phyloP scores from a whole-genome alignment of 1,284 basidiomycete genomes.

The Malassezia caprae region DNA sequence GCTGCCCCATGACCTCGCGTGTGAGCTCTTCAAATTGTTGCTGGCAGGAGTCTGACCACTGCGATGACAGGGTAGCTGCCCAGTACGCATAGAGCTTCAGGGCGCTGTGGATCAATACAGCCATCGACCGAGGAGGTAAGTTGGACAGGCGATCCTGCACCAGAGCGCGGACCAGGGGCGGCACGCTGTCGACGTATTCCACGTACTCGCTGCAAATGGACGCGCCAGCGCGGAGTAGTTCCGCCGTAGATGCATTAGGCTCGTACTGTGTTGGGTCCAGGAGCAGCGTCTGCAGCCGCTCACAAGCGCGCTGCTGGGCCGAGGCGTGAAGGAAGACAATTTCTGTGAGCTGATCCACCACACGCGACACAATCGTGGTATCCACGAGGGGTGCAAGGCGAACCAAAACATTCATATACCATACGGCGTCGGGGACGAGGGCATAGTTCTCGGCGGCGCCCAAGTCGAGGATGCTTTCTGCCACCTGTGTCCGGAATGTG shows the following conservation, averaged over 20 bases:
- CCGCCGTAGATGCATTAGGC: conserved; percentile 41
- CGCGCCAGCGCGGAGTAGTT: conserved; percentile 79
- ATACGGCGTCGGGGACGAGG: conserved; percentile 83
- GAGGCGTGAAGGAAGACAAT: conserved; percentile 54
- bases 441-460: conserved; percentile 73
- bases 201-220: conserved; percentile 93
- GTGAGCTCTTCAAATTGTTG: conserved; percentile 58
- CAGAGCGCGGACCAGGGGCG: conserved; percentile 53
- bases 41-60: conserved; percentile 69
- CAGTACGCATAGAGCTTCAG: conserved; percentile 79
- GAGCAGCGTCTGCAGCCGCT: conserved; percentile 55
- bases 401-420: conserved; percentile 69
- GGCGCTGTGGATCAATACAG: conserved; percentile 58
- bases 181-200: conserved; percentile 38
- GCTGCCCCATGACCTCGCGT: conserved; percentile 57
- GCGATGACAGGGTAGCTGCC: conserved; percentile 62
- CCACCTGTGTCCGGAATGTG: conserved; percentile 67
- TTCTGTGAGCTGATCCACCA: conserved; percentile 75
- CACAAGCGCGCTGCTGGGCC: conserved; percentile 57
- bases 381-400: conserved; percentile 66
- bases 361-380: conserved; percentile 58
- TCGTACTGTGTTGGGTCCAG: conserved; percentile 54
- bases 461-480: conserved; percentile 69
- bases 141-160: conserved; percentile 14
- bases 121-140: neutral